Percentiles rank a stretch among this genome's conserved stretches.
These are phyloP conservation scores for Protomyces inundatus DNA, from an alignment of 1,139 yeast genomes.

Conservation along the genomic window DNA sequence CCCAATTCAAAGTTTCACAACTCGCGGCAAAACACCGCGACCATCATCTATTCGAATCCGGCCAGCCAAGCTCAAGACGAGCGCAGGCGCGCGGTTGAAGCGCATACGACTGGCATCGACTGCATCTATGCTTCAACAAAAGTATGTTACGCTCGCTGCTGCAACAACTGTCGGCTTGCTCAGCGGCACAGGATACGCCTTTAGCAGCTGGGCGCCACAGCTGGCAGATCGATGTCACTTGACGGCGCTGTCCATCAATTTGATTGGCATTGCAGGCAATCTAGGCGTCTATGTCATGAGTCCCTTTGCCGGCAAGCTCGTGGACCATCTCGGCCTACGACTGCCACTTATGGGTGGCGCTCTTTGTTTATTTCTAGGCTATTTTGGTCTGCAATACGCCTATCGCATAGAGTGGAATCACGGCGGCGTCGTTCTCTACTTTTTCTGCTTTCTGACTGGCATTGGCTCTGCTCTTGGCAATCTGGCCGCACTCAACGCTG, in stretches of 20 bases:
- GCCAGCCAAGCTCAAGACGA: no score
- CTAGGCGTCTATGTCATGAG: constrained; percentile 60
- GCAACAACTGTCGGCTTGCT: constrained; percentile 46
- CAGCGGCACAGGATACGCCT: constrained; percentile 36
- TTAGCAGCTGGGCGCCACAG: constrained; percentile 54
- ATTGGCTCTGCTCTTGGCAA: constrained; percentile 42
- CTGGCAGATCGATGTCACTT: constrained; percentile 50
- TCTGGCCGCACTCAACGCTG: constrained; percentile 43
- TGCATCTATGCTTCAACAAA: neutral
- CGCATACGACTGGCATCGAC: no score
- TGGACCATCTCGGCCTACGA: constrained; percentile 32
- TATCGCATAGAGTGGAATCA: constrained; percentile 1
- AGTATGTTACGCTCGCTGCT: neutral
- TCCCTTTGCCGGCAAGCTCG: constrained; percentile 48
- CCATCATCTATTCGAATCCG: no score
- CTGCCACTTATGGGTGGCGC: constrained; percentile 12
- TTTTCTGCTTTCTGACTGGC: constrained; percentile 37
- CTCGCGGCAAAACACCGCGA: no score
- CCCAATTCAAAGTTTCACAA: no score
- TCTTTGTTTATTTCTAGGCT: constrained; percentile 4
- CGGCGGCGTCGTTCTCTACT: constrained; percentile 11
- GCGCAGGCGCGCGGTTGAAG: no score
- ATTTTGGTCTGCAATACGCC: constrained; percentile 9
- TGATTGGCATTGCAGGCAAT: constrained; percentile 56
- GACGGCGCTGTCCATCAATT: constrained; percentile 52